phyloP scores from a whole-genome alignment of 345 rosid genomes.

The Corchorus capsularis region DNA sequence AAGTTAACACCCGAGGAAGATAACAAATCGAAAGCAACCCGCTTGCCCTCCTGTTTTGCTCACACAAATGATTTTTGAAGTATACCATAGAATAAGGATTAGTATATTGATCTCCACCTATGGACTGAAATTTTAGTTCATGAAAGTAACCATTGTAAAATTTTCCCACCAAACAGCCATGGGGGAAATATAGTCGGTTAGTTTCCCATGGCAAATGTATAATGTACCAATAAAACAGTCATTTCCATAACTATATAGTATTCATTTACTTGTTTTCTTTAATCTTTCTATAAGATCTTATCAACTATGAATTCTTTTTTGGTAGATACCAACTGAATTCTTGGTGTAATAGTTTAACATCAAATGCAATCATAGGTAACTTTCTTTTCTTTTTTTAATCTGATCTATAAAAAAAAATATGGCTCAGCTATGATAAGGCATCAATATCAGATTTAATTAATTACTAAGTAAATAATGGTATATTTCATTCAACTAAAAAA shows the following conservation, averaged over 20 bases:
- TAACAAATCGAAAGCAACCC: background rate
- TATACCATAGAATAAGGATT: conserved; percentile 13
- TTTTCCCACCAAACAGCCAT: background rate
- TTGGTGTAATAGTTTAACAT: too few species aligned
- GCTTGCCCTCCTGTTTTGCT: background rate
- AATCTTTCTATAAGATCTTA: too few species aligned
- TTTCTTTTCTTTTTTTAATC: too few species aligned
- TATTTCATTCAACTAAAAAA: too few species aligned
- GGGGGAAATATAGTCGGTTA: background rate
- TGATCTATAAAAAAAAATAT: too few species aligned
- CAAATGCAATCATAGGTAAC: too few species aligned
- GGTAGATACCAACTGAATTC: too few species aligned
- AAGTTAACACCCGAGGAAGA: background rate
- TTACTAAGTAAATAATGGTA: too few species aligned
- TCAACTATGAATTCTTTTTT: too few species aligned
- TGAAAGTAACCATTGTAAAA: background rate
- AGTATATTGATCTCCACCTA: background rate
- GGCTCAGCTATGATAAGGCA: too few species aligned
- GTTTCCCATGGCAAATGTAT: background rate
- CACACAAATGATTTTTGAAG: background rate
- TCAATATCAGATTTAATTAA: too few species aligned
- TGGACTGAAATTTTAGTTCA: background rate
- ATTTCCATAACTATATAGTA: background rate
- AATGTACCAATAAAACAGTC: background rate
- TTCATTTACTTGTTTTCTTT: background rate